Base-by-base conservation (phyloP, 176 grass and related monocot genomes). In the Raddia guianensis region DNA sequence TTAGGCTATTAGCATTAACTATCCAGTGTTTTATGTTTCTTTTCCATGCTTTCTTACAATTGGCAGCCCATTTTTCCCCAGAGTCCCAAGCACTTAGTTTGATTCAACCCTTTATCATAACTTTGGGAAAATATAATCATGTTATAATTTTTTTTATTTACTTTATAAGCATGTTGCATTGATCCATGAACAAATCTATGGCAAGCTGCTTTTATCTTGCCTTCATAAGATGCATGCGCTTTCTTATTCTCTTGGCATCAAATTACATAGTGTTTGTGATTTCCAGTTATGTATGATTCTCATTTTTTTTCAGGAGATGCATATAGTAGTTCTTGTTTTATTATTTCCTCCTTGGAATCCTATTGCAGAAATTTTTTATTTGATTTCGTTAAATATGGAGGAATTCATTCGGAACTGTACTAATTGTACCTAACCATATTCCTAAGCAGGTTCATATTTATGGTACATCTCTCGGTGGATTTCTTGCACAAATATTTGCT, bases 391-490 rank as follows among this genome's bases (percentile, higher is more conserved):
- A 13, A 76, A 27, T 55, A 16, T 2, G 16, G 15, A 75, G 21
- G 33, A 8, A 64, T 52, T 64, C 14, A 71, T 75, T 68, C 27
- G 16, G 75, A 42, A 7, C 73, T 1, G 10, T 60, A 75, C 47
- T 87, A 47, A 56, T 55, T 72, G 5, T 75, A 48, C n/a, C 49
- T 3, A 44, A 72, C 72, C 15, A 32, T 65, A 4, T 69, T 33
- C 75, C 32, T 73, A 75, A 80, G 47, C 76, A 98, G 95, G 90
- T 98, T 69, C 95, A 98, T 82, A 89, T 98, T 76, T 98, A 95
- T 88, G 95, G 95, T 62, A 98, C 95, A 81, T 98, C 95, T 86
- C 92, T 98, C 84, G 95, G 95, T 80, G 95, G 92, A 89, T 98
- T 98, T 65, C 79, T 98, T 33, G 95, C 92, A 79, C 90, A 95